phyloP scores from a whole-genome alignment of 306 rosid species.

The Biancaea sappan region DNA sequence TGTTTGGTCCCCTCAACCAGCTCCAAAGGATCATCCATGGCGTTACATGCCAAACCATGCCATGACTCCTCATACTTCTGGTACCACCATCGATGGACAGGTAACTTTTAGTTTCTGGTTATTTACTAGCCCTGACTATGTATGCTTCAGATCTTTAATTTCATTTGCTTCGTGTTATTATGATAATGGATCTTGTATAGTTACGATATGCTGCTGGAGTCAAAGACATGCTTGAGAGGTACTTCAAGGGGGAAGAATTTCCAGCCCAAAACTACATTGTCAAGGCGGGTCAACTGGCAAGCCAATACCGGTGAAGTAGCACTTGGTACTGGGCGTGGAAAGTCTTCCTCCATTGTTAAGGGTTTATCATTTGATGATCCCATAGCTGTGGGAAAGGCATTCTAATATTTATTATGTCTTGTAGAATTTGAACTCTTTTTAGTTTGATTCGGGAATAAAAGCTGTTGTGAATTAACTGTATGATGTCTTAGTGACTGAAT shows the following conservation, averaged over 20 bases:
- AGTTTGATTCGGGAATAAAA: slow-evolving; percentile 31
- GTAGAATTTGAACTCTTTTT: slow-evolving; percentile 19
- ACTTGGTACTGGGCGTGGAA: neutral
- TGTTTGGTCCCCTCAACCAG: slow-evolving; percentile 96
- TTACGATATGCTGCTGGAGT: slow-evolving; percentile 89
- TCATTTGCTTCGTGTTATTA: slow-evolving; percentile 13
- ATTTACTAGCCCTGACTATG: neutral
- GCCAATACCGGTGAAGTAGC: slow-evolving; percentile 71
- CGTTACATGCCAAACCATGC: slow-evolving; percentile 99
- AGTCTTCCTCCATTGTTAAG: slow-evolving; percentile 30
- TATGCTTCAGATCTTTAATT: neutral
- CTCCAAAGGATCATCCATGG: slow-evolving; percentile 99
- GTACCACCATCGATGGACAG: slow-evolving; percentile 98
- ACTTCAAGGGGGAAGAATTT: slow-evolving; percentile 90
- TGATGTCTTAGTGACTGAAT: slow-evolving; percentile 5
- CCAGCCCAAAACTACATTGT: slow-evolving; percentile 93
- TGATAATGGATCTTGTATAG: slow-evolving; percentile 38
- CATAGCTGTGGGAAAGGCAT: slow-evolving; percentile 21
- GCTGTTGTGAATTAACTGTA: neutral
- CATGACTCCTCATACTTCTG: slow-evolving; percentile 96
- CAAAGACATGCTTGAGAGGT: slow-evolving; percentile 90
- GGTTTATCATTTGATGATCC: slow-evolving; percentile 6
- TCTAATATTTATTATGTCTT: slow-evolving; percentile 14
- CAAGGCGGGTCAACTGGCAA: slow-evolving; percentile 84
- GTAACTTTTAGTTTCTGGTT: slow-evolving; percentile 38